phyloP scores from a whole-genome alignment of 2,329 filamentous ascomycete species.

The Colletotrichum somersetense region DNA sequence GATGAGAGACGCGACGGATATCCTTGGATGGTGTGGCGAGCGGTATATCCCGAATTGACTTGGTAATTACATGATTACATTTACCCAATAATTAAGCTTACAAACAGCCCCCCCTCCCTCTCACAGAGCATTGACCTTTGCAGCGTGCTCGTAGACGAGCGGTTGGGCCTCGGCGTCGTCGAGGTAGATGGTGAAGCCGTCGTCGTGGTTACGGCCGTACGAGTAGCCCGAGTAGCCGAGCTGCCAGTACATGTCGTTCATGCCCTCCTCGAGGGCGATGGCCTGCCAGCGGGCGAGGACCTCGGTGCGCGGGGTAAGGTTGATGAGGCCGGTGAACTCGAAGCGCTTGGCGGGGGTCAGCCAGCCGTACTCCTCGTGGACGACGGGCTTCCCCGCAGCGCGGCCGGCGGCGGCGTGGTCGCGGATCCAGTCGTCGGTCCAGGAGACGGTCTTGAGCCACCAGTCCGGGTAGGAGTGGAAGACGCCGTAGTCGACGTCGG shows the following conservation, averaged over 20 bases:
- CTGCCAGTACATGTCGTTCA: slow-evolving; percentile 69
- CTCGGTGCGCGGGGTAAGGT: slow-evolving; percentile 58
- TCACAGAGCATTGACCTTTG: slow-evolving; percentile 50
- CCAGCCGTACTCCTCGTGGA: slow-evolving; percentile 69
- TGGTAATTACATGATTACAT: no score
- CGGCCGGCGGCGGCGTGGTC: slow-evolving; percentile 62
- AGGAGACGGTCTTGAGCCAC: slow-evolving; percentile 65
- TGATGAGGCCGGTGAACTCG: slow-evolving; percentile 58
- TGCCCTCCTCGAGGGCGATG: slow-evolving; percentile 59
- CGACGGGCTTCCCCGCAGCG: slow-evolving; percentile 62
- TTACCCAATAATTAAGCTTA: background rate
- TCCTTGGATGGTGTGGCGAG: background rate
- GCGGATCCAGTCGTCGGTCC: slow-evolving; percentile 67
- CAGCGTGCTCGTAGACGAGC: slow-evolving; percentile 60
- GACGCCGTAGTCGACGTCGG: slow-evolving; percentile 65
- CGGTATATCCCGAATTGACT: background rate
- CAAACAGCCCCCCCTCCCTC: no score
- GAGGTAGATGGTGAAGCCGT: slow-evolving; percentile 69
- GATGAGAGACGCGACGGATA: no score
- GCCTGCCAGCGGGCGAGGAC: slow-evolving; percentile 64
- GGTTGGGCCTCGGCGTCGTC: slow-evolving; percentile 61
- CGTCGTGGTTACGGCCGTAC: slow-evolving; percentile 66
- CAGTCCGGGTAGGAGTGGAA: slow-evolving; percentile 70
- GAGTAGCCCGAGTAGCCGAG: slow-evolving; percentile 64
- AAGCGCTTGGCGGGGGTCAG: slow-evolving; percentile 61